Evolutionary conservation across 2,329 filamentous ascomycete genomes (phyloP), one percentile per base, ranked within the genome.

Genomic region (Drechslerella coelobrocha): DNA sequence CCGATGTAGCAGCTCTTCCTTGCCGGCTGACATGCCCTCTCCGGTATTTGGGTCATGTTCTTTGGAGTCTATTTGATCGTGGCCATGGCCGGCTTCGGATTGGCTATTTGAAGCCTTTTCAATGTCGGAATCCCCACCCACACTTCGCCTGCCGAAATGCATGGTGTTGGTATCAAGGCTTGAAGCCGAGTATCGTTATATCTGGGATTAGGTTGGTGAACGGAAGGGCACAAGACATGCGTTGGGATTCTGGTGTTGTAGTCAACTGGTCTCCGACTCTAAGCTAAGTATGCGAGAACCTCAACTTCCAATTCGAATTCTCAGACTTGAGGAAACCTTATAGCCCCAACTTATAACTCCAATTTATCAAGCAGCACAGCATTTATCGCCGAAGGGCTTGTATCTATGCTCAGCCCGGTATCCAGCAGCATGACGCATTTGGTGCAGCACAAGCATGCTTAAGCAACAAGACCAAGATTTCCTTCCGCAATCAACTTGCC

Each of bases 1-100:
- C 31, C 62, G 45, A 21, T 73, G 59, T 29, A 68, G 39, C 19
- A 59, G 26, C 39, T 72, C 68, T n/a, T 57, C 47, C 14, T 50
- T 59, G 19, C 12, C 57, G 2, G 57, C 29, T 19, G 65, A 45
- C 7, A 62, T 37, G 12, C 21, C 31, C 2, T 34, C 34, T 24
- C 37, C 39, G 26, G 43, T 37, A 61, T 69, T 61, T 17, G 57
- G 52, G 19, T 53, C 57, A 6, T 47, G 12, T 27, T 34, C 52
- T 10, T 69, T 57, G 14, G 41, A 45, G 4, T 59, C 57, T 29
- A 52, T n/a, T 19, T 56, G 27, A 17, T 21, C 39, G 12, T 62
- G 52, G n/a, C n/a, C 8, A 7, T 39, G 8, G 26, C 27, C 56
- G 1, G 41, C 26, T 31, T 69, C 65, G 2, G 57, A 69, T 14